phyloP scores from a whole-genome alignment of 2,329 filamentous ascomycete genomes.

The Pyricularia sp. region DNA sequence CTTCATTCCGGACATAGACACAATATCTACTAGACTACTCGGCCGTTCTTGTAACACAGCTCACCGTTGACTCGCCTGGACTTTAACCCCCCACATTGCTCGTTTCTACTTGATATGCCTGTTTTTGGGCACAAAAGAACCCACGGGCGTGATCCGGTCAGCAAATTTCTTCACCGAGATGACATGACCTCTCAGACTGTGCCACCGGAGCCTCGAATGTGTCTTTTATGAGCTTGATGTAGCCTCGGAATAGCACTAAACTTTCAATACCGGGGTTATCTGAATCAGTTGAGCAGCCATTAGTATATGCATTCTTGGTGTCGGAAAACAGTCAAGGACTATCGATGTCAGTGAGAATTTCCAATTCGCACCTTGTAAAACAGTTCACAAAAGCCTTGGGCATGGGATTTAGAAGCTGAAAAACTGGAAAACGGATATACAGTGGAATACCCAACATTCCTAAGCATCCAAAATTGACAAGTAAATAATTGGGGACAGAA shows the following conservation, averaged over 20 bases:
- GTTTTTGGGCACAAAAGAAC: neutral
- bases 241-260: neutral
- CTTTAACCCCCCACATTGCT: neutral
- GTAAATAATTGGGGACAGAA: no score
- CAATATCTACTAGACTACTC: neutral
- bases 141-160: neutral
- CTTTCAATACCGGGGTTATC: neutral
- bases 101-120: neutral
- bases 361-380: no score
- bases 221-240: neutral
- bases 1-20: neutral
- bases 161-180: neutral
- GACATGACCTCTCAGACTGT: neutral
- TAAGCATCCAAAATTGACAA: no score
- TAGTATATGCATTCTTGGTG: no score
- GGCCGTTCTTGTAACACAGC: neutral
- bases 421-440: no score
- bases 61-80: neutral
- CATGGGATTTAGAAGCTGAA: no score
- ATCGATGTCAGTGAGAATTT: no score
- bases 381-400: accelerated
- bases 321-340: no score
- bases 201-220: neutral
- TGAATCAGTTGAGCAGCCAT: neutral
- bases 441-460: no score